These are phyloP conservation scores for Saraca asoca DNA, from an alignment of 331 rosid genomes.

Conservation along the genomic window DNA sequence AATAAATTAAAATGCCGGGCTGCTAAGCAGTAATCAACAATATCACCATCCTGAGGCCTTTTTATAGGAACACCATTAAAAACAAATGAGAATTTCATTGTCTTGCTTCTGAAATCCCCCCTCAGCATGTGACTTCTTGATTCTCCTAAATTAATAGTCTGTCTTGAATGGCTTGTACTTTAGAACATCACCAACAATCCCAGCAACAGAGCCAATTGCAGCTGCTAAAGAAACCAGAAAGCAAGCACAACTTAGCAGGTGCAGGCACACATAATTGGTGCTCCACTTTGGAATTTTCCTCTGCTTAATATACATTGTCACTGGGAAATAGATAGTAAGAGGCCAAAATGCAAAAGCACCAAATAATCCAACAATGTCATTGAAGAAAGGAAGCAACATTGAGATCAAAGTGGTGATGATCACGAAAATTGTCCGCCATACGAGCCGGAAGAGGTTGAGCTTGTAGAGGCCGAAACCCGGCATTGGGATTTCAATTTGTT, in stretches of 20 bases:
- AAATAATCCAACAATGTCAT: slow-evolving; percentile 68
- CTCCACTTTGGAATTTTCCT: slow-evolving; percentile 72
- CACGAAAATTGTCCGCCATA: slow-evolving; percentile 71
- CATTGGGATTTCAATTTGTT: slow-evolving; percentile 33
- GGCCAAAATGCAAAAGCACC: slow-evolving; percentile 93
- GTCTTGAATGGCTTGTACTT: slow-evolving; percentile 55
- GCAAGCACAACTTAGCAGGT: slow-evolving; percentile 56
- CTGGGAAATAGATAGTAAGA: slow-evolving; percentile 66
- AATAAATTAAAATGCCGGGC: too few relatives aligned
- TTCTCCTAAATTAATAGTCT: slow-evolving; percentile 38
- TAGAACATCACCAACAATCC: slow-evolving; percentile 52
- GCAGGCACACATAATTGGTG: slow-evolving; percentile 63
- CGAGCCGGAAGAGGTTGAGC: slow-evolving; percentile 60
- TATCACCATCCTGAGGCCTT: slow-evolving; percentile 38
- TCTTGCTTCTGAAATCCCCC: neutral
- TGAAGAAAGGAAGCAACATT: slow-evolving; percentile 79
- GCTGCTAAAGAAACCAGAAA: slow-evolving; percentile 56
- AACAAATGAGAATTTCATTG: slow-evolving; percentile 32
- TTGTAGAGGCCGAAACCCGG: slow-evolving; percentile 30
- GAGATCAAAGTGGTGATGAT: slow-evolving; percentile 51
- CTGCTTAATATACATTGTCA: slow-evolving; percentile 71
- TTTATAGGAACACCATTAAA: slow-evolving; percentile 31
- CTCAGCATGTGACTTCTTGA: neutral
- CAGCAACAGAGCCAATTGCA: slow-evolving; percentile 64
- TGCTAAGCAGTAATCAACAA: slow-evolving; percentile 6